Percentiles rank a stretch among this genome's conserved stretches.
Evolutionary conservation across 352 stramenopile genomes (phyloP).

Genomic region (Globisporangium uncinulatum): DNA sequence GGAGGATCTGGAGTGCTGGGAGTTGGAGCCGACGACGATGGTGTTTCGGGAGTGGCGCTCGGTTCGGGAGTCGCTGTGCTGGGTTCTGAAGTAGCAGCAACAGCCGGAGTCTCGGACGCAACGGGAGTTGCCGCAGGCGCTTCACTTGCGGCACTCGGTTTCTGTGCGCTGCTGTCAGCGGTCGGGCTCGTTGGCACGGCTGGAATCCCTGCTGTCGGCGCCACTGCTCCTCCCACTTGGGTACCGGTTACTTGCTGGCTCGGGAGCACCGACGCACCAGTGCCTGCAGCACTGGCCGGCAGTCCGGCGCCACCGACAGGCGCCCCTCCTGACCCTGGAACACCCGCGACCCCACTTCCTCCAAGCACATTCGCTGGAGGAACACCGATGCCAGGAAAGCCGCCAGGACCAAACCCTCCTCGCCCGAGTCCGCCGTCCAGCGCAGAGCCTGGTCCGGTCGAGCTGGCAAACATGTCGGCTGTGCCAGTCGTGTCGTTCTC

Average conservation of each 20-base stretch:
- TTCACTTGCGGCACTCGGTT: neutral
- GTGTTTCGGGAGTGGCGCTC: neutral
- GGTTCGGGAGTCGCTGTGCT: neutral
- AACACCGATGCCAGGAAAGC: neutral
- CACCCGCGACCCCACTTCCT: neutral
- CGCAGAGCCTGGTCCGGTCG: neutral
- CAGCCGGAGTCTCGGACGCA: neutral
- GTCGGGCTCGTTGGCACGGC: neutral
- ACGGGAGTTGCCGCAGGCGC: neutral
- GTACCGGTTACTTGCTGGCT: neutral
- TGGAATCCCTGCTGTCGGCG: neutral
- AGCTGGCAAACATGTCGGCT: neutral
- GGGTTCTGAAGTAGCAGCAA: neutral
- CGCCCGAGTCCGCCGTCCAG: neutral
- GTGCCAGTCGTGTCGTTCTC: conserved; percentile 2
- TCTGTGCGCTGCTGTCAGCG: neutral
- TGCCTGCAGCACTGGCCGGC: neutral
- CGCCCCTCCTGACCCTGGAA: neutral
- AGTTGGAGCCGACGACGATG: neutral
- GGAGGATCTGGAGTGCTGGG: neutral
- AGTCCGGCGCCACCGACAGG: neutral
- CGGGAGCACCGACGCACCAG: neutral
- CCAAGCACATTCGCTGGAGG: neutral
- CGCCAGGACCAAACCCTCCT: neutral
- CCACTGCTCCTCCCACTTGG: neutral